Evolutionary conservation across 352 stramenopile genomes (phyloP).

Genomic region (Thraustochytrium striatum): DNA sequence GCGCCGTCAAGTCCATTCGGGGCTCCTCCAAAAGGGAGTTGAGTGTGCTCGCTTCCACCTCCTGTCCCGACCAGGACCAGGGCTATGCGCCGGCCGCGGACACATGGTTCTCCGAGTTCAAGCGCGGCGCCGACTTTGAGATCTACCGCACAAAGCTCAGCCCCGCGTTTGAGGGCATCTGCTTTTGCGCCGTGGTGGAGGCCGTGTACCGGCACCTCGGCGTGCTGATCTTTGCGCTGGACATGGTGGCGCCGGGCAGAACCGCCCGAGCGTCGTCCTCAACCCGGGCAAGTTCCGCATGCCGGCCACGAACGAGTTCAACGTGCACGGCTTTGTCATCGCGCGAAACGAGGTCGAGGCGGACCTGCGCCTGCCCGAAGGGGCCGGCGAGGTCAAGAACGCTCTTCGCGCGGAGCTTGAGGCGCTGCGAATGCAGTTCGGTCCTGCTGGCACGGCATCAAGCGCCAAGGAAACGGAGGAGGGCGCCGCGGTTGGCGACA

Average conservation of each 20-base stretch:
- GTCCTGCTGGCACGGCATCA: neutral
- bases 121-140: slow-evolving; percentile 28
- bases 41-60: no score
- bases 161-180: slow-evolving; percentile 12
- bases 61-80: no score
- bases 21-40: no score
- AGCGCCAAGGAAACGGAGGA: neutral
- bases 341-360: slow-evolving; percentile 27
- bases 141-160: slow-evolving; percentile 35
- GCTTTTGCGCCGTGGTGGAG: neutral
- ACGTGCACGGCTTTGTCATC: slow-evolving; percentile 40
- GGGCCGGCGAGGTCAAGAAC: neutral
- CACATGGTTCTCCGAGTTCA: slow-evolving; percentile 36
- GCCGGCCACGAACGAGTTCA: neutral
- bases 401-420: neutral
- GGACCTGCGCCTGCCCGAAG: neutral
- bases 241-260: neutral
- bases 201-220: slow-evolving; percentile 15
- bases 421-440: neutral
- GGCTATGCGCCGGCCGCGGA: no score
- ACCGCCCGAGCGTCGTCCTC: slow-evolving; percentile 11
- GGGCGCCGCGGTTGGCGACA: neutral
- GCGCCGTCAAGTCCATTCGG: no score
- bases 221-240: slow-evolving; percentile 33
- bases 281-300: slow-evolving; percentile 28